These are phyloP conservation scores for Oxyria digyna DNA, from an alignment of 148 eudicot genomes.

Conservation along the genomic window DNA sequence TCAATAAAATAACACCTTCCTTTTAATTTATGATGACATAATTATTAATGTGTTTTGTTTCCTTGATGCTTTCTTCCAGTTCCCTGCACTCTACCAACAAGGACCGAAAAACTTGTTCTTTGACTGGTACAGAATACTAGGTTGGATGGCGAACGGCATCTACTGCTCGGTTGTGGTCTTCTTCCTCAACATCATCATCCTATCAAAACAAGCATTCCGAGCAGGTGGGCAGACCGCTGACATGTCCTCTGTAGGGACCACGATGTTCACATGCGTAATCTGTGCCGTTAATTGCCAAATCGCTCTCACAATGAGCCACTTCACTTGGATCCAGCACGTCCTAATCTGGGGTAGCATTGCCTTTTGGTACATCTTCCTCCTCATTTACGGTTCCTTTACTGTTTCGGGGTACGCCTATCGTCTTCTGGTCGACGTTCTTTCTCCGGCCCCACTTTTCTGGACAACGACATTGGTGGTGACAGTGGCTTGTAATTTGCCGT, in stretches of 20 bases:
- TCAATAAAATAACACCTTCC: neutral
- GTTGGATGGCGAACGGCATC: constrained; percentile 85
- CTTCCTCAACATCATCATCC: constrained; percentile 61
- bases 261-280: constrained; percentile 75
- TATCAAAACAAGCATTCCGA: constrained; percentile 60
- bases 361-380: constrained; percentile 68
- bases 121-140: constrained; percentile 76
- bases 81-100: constrained; percentile 93
- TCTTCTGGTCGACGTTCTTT: constrained; percentile 49
- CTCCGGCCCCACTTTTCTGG: constrained; percentile 80
- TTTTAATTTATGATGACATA: neutral
- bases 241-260: constrained; percentile 58
- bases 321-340: constrained; percentile 86
- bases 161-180: constrained; percentile 59
- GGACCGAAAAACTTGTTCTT: constrained; percentile 82
- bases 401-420: constrained; percentile 28
- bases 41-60: neutral
- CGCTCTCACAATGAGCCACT: constrained; percentile 80
- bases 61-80: constrained; percentile 28
- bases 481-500: constrained; percentile 43
- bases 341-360: constrained; percentile 65
- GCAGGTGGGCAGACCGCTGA: constrained; percentile 58
- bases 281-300: constrained; percentile 87
- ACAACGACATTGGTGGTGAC: constrained; percentile 55
- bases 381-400: constrained; percentile 41